These are phyloP conservation scores for Teratosphaeria viscida DNA, from an alignment of 2,329 filamentous ascomycete genomes.

Conservation along the genomic window DNA sequence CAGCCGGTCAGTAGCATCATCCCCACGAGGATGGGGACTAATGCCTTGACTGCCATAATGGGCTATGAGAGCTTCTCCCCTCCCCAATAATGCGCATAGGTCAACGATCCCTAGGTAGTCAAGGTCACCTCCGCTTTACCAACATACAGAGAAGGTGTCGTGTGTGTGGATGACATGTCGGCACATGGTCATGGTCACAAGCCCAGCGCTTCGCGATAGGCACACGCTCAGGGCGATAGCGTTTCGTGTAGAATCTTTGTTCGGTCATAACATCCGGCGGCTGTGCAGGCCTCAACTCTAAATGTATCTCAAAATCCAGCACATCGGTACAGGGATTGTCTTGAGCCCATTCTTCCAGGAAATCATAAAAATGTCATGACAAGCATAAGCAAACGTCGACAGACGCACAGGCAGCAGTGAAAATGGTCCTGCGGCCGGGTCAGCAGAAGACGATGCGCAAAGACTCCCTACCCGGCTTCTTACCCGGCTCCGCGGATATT, in stretches of 20 bases:
- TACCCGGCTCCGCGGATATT: neutral
- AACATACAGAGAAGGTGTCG: neutral
- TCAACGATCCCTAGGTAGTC: neutral
- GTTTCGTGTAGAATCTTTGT: neutral
- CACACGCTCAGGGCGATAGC: neutral
- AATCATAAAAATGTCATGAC: too few species aligned
- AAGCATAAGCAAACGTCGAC: too few species aligned
- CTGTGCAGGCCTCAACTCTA: neutral
- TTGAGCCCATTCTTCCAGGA: too few species aligned
- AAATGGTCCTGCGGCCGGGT: neutral
- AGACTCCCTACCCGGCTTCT: neutral
- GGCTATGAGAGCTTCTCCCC: neutral
- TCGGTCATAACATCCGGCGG: neutral
- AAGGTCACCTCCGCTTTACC: neutral
- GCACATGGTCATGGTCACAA: neutral
- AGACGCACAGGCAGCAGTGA: neutral
- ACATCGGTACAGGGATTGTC: too few species aligned
- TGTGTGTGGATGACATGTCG: neutral
- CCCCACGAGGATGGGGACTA: conserved; percentile 75
- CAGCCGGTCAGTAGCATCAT: conserved; percentile 97
- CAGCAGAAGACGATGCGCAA: neutral
- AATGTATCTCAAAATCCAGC: too few species aligned
- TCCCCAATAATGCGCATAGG: too few species aligned
- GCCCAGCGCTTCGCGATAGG: neutral
- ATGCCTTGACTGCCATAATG: neutral